phyloP scores from a whole-genome alignment of 805 yeast species.

The Zygoascus flipseniorum region DNA sequence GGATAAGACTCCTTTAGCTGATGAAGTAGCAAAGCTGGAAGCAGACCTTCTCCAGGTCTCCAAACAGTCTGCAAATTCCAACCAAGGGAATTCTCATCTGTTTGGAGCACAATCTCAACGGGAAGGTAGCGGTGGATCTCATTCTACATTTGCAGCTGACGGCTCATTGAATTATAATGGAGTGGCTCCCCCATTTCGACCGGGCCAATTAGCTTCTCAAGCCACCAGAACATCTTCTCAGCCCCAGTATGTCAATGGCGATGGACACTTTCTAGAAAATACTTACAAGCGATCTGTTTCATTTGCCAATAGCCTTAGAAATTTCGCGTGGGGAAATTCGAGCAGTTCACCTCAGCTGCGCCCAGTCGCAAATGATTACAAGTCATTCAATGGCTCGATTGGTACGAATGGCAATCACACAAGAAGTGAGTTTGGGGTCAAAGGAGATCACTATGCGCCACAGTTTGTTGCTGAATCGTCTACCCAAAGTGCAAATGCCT shows the following conservation, averaged over 20 bases:
- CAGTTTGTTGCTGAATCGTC: not conserved
- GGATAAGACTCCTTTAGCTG: slow-evolving; percentile 56
- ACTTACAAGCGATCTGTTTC: slow-evolving; percentile 22
- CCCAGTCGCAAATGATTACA: not conserved
- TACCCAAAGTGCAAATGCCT: slow-evolving; percentile 13
- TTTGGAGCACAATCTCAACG: not conserved
- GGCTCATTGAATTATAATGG: not conserved
- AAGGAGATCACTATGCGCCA: not conserved
- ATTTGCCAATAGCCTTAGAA: slow-evolving; percentile 15
- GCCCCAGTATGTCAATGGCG: not conserved
- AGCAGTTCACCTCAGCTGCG: not conserved
- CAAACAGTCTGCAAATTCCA: not conserved
- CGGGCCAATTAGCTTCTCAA: not conserved
- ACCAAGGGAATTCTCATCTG: not conserved
- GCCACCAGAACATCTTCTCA: not conserved
- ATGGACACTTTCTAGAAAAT: slow-evolving; percentile 7
- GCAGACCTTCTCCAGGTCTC: not conserved
- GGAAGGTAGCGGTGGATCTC: not conserved
- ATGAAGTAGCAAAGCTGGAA: slow-evolving; percentile 43
- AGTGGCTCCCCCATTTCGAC: not conserved
- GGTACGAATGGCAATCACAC: not conserved
- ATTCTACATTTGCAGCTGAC: not conserved
- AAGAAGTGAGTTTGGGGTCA: not conserved
- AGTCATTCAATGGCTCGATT: not conserved
- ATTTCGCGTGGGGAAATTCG: slow-evolving; percentile 11